Percentiles rank a stretch among this genome's conserved stretches.
These are phyloP conservation scores for Extremus antarcticus DNA, from an alignment of 495 filamentous ascomycete species.

Conservation along the genomic window DNA sequence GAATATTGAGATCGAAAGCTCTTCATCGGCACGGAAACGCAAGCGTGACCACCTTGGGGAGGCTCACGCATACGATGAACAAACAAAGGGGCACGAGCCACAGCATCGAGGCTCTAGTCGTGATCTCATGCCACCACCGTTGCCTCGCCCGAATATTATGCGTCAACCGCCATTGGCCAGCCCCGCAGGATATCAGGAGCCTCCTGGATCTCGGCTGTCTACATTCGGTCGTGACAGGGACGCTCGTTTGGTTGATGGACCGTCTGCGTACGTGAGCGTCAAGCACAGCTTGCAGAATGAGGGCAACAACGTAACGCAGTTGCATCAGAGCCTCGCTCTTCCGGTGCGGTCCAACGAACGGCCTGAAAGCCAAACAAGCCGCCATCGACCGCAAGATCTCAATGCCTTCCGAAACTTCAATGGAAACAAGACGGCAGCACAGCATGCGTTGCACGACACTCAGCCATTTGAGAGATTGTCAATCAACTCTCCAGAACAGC, in stretches of 20 bases:
- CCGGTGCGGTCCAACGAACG: too few relatives aligned
- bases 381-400: background rate
- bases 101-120: constrained; percentile 9
- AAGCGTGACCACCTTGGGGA: constrained; percentile 11
- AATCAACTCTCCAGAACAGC: background rate
- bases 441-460: background rate
- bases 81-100: background rate
- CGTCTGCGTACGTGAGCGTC: too few relatives aligned
- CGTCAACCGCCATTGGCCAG: constrained; percentile 5
- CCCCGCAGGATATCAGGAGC: background rate
- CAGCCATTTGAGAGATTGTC: background rate
- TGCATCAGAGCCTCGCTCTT: too few relatives aligned
- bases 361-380: too few relatives aligned
- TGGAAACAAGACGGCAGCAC: background rate
- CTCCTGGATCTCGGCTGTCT: background rate
- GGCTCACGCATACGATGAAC: background rate
- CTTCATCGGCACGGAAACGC: constrained; percentile 16
- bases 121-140: constrained; percentile 29
- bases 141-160: background rate
- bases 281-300: too few relatives aligned
- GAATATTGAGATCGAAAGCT: background rate
- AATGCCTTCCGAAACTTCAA: background rate
- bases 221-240: background rate
- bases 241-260: background rate
- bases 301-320: too few relatives aligned